phyloP scores from a whole-genome alignment of 352 stramenopile species.

The Phytophthora podocarpi region DNA sequence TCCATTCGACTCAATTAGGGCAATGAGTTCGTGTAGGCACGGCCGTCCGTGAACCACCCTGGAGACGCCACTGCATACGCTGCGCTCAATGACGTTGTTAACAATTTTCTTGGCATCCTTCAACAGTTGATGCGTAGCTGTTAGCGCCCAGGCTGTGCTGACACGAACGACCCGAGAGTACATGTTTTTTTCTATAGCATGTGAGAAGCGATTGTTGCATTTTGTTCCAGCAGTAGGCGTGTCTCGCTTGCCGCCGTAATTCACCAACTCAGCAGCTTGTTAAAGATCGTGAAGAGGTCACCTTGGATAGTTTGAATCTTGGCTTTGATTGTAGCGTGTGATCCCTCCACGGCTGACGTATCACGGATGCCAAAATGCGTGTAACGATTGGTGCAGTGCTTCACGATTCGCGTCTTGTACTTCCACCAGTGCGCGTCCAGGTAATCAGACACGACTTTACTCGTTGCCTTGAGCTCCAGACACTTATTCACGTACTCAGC shows the following conservation, averaged over 20 bases:
- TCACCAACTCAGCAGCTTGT: too few relatives aligned
- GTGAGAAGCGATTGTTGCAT: neutral
- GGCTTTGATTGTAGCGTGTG: too few relatives aligned
- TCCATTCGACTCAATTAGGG: neutral
- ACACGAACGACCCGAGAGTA: too few relatives aligned
- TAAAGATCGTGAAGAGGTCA: conserved; percentile 10
- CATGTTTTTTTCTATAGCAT: neutral
- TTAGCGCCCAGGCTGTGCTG: conserved; percentile 1
- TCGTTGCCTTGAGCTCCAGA: too few relatives aligned
- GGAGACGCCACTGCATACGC: neutral
- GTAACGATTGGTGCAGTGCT: too few relatives aligned
- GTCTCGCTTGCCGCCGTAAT: neutral
- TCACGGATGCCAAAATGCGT: too few relatives aligned
- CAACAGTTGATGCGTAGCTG: neutral
- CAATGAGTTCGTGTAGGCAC: neutral
- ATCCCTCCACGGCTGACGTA: too few relatives aligned
- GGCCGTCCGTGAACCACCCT: neutral
- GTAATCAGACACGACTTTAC: too few relatives aligned
- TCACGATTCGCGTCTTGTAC: too few relatives aligned
- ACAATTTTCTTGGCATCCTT: neutral
- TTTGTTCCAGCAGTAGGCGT: neutral
- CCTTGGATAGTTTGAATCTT: too few relatives aligned
- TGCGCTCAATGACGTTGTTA: neutral
- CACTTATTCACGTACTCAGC: too few relatives aligned
- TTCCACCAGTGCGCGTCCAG: too few relatives aligned